Evolutionary conservation across 2,329 filamentous ascomycete genomes (phyloP), one percentile per base, ranked within the genome.

Genomic region (Cadophora malorum): DNA sequence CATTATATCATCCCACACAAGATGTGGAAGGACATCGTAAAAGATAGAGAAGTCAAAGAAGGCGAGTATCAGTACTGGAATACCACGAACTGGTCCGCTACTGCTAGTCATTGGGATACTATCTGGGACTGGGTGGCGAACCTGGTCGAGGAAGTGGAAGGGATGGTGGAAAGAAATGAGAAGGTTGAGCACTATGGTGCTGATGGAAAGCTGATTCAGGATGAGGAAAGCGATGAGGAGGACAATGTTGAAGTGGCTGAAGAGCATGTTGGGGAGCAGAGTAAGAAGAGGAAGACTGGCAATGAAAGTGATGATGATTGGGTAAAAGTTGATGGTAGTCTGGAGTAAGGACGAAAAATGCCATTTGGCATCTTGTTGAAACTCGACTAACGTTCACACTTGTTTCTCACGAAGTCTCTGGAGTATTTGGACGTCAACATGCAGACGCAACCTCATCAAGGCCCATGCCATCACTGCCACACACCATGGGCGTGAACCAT

Each of bases 121-220:
- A 41, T 65, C 3, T 47, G 63, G 61, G 63, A 65, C 38, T 70
- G 35, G 10, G 67, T 70, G 19, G 69, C 64, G 14, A 47, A 45
- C 33, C 49, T 64, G 7, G 69, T 70, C 2, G 64, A 69, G 38
- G 59, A 67, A 7, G 67, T 70, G 23, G 69, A 70, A 47, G 55
- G 19, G 2, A 65, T 65, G 53, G 55, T 60, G 9, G 55, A 66
- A n/a, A 66, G 25, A 19, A 55, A 41, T 12, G 31, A 61, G 35
- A 53, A 55, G 33, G 45, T 45, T 2, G 56, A 62, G 25, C n/a
- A 66, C 52, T 49, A 16, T n/a, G 28, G 62, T 47, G 16, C 21
- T 10, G 33, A 31, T 2, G 49, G 50, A 23, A 21, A 45, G 9
- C 9, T 41, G 33, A 59, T 41, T 28, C 25, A 53, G 33, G 28